Percentiles rank a stretch among this genome's conserved stretches.
phyloP scores from a whole-genome alignment of 352 stramenopile genomes.

The Albugo candida region DNA sequence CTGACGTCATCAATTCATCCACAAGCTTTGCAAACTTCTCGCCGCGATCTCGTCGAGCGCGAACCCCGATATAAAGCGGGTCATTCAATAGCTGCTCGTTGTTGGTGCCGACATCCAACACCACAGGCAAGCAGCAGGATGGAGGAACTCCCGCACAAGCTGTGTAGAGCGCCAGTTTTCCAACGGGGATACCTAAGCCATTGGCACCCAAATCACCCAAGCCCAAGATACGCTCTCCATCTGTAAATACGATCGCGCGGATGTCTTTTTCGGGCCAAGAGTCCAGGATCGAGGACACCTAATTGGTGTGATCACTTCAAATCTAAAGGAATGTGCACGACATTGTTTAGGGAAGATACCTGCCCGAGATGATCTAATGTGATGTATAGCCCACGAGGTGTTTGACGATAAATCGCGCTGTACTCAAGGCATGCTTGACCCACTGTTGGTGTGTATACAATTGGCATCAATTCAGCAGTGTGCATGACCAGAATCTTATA shows the following conservation, averaged over 20 bases:
- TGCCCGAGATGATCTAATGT: constrained; percentile 57
- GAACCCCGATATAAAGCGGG: constrained; percentile 88
- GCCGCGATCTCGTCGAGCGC: constrained; percentile 74
- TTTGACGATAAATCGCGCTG: constrained; percentile 77
- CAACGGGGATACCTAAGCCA: constrained; percentile 85
- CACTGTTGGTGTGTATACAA: constrained; percentile 97
- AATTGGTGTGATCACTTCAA: background rate
- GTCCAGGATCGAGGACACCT: constrained; percentile 80
- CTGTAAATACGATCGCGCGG: constrained; percentile 91
- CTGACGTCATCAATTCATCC: constrained; percentile 91
- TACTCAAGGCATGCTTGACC: constrained; percentile 83
- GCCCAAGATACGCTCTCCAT: constrained; percentile 90
- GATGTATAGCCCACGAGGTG: constrained; percentile 84
- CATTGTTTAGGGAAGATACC: background rate
- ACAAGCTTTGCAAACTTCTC: constrained; percentile 87
- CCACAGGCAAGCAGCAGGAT: constrained; percentile 84
- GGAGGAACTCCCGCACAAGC: constrained; percentile 85
- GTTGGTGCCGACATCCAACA: constrained; percentile 92
- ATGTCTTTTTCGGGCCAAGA: constrained; percentile 94
- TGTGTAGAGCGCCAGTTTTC: constrained; percentile 90
- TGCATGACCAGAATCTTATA: constrained; percentile 80
- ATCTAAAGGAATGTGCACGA: background rate
- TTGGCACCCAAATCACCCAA: constrained; percentile 88
- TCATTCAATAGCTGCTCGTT: constrained; percentile 86
- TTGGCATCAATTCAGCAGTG: constrained; percentile 85